Conservation (phyloP, 179 eudicot genomes). For the Silene noctiflora region DNA sequence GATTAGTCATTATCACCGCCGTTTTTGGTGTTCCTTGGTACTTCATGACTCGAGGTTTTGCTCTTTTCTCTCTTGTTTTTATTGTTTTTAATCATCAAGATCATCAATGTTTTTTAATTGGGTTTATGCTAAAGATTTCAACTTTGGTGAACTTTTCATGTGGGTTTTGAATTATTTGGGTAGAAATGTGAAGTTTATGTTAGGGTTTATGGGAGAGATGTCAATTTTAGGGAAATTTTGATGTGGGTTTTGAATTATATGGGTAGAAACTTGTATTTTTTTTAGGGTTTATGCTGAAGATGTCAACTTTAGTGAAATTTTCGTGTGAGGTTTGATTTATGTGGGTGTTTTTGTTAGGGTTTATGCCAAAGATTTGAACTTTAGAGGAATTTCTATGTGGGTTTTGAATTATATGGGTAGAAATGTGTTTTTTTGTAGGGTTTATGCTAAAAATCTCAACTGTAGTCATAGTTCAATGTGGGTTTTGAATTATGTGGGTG, state of each 20-base stretch:
- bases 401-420: not conserved
- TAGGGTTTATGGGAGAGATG: not conserved
- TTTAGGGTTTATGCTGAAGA: too few relatives aligned
- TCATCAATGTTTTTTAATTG: not conserved
- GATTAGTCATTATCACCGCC: conserved; percentile 48
- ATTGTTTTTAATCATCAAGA: not conserved
- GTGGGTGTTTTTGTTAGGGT: not conserved
- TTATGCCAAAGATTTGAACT: not conserved
- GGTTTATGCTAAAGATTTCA: not conserved
- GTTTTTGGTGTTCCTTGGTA: conserved; percentile 68
- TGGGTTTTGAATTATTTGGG: not conserved
- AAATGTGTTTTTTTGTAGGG: not conserved
- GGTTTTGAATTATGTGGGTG: not conserved
- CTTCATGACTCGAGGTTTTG: conserved; percentile 52
- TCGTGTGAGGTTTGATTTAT: not conserved
- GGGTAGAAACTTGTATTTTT: not conserved
- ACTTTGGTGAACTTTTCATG: not conserved
- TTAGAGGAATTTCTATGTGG: not conserved
- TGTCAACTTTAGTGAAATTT: not conserved
- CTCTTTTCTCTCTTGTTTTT: not conserved
- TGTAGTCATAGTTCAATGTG: not conserved
- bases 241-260: not conserved
- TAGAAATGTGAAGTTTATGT: not conserved
- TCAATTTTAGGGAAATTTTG: not conserved
- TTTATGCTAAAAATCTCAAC: not conserved